Conservation (phyloP, 768 basidiomycete genomes). For the Leccinum sublutescens region DNA sequence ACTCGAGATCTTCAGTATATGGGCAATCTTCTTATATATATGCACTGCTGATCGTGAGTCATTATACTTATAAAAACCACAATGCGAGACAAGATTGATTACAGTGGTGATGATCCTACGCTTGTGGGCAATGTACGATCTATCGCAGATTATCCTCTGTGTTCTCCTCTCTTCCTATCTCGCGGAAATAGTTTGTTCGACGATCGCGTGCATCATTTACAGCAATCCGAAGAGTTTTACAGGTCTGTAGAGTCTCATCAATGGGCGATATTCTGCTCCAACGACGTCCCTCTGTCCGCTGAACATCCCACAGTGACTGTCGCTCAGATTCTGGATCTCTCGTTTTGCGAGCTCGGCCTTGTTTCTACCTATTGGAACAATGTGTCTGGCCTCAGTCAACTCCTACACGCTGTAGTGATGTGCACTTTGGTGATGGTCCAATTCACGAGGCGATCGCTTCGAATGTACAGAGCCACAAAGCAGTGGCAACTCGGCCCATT, state of each 20-base stretch:
- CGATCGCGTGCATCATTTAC: not conserved
- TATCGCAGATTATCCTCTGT: slow-evolving; percentile 8
- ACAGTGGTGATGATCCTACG: slow-evolving; percentile 18
- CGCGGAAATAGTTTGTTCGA: slow-evolving; percentile 1
- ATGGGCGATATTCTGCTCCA: not conserved
- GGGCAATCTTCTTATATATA: not conserved
- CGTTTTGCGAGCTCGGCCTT: not conserved
- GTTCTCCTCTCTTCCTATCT: slow-evolving; percentile 10
- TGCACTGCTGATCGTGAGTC: slow-evolving; percentile 13
- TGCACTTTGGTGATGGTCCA: not conserved
- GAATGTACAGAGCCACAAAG: not conserved
- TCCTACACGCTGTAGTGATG: not conserved
- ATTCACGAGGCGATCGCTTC: not conserved
- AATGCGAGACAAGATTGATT: not conserved
- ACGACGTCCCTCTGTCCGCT: not conserved
- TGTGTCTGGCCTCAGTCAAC: not conserved
- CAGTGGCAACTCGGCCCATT: not conserved
- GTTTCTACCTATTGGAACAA: not conserved
- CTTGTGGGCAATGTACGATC: slow-evolving; percentile 12
- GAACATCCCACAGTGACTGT: not conserved
- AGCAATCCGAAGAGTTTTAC: not conserved
- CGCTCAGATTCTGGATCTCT: not conserved
- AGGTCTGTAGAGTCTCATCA: not conserved
- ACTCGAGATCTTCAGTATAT: slow-evolving; percentile 1
- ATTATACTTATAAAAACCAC: not conserved